A percentile compares a stretch with the other conserved stretches of the same genome.
These are phyloP conservation scores for Orobanche coerulescens DNA, from an alignment of 257 asterid species.

Conservation along the genomic window DNA sequence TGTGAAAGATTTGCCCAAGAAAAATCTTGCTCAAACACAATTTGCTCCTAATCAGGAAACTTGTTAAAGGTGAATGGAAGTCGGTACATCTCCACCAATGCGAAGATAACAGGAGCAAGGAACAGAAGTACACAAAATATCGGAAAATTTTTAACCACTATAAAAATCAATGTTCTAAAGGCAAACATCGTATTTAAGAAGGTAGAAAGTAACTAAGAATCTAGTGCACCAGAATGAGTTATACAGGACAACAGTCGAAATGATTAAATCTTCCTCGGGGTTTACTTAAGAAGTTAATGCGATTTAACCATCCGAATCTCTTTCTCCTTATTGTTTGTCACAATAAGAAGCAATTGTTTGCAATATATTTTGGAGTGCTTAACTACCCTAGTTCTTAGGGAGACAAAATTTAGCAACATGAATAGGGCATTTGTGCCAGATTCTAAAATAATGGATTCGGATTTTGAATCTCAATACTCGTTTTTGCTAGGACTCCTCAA, in stretches of 20 bases:
- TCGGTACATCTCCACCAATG: no score
- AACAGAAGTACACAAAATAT: no score
- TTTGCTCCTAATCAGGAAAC: no score
- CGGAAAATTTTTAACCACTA: neutral
- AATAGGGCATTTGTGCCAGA: no score
- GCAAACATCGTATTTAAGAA: neutral
- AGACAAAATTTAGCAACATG: no score
- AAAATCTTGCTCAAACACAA: no score
- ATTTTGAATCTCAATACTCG: no score
- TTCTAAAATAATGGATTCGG: no score
- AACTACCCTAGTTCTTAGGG: conserved; percentile 2
- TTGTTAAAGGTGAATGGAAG: no score
- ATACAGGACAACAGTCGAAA: neutral
- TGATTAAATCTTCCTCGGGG: neutral
- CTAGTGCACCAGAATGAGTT: neutral
- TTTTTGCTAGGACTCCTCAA: no score
- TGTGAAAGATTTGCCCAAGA: no score
- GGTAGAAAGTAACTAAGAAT: neutral
- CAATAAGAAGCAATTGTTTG: conserved; percentile 2
- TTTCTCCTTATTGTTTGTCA: neutral
- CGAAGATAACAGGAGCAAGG: no score
- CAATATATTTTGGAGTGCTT: neutral
- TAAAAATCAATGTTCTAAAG: neutral
- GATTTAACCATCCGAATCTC: neutral
- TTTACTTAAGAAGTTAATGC: neutral